Evolutionary conservation across 139 green algal species (phyloP).

Genomic region (Gonium pectorale): DNA sequence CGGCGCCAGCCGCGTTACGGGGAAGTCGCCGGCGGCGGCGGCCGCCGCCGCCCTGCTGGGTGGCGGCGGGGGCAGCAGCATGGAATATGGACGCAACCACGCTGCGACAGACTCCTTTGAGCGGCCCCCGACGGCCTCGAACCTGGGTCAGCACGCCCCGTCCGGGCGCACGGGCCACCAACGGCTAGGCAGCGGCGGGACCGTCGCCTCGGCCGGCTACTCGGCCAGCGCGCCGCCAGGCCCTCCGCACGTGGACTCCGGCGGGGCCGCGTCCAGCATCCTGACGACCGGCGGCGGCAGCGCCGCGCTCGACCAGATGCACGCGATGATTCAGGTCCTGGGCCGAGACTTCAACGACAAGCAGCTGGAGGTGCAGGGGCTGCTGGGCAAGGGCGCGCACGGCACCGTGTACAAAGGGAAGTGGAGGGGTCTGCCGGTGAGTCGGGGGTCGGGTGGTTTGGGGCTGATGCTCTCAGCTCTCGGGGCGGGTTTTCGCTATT

Average conservation of each 20-base stretch:
- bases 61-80: neutral
- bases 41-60: neutral
- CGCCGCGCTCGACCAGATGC: slow-evolving; percentile 31
- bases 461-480: neutral
- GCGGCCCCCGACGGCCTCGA: neutral
- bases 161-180: neutral
- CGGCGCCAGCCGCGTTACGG: neutral
- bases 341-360: slow-evolving; percentile 30
- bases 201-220: too few relatives aligned
- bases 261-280: too few relatives aligned
- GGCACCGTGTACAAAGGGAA: slow-evolving; percentile 44
- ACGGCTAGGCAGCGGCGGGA: neutral
- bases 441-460: neutral
- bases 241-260: too few relatives aligned
- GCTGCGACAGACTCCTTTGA: slow-evolving; percentile 36
- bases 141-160: slow-evolving; percentile 5
- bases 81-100: neutral
- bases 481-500: too few relatives aligned
- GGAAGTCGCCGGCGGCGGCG: neutral
- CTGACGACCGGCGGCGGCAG: neutral
- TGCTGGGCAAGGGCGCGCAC: slow-evolving; percentile 44
- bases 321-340: slow-evolving; percentile 3
- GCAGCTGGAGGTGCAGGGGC: slow-evolving; percentile 39
- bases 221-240: too few relatives aligned
- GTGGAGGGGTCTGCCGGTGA: slow-evolving; percentile 42